phyloP scores from a whole-genome alignment of 345 rosid species.

The Aquilaria sinensis region DNA sequence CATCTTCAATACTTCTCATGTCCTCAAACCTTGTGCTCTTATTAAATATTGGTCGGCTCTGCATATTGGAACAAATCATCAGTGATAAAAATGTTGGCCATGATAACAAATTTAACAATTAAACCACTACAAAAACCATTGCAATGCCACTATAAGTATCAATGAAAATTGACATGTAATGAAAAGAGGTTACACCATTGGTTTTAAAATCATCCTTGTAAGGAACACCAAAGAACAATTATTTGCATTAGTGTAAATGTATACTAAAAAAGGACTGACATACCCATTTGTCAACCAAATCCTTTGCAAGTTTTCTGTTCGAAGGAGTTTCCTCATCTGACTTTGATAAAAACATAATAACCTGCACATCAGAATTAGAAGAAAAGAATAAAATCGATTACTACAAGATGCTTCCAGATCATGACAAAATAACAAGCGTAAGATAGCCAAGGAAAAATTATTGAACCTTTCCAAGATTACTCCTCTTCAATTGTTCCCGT shows the following conservation, averaged over 20 bases:
- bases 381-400: constrained; percentile 5
- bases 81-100: constrained; percentile 7
- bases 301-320: constrained; percentile 92
- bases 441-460: constrained; percentile 2
- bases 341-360: constrained; percentile 93
- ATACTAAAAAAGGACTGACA: not conserved
- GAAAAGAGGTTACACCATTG: not conserved
- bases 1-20: constrained; percentile 78
- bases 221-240: not conserved
- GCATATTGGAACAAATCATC: constrained; percentile 20
- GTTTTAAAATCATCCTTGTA: not conserved
- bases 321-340: constrained; percentile 95
- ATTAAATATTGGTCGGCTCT: constrained; percentile 97
- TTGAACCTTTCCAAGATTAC: constrained; percentile 96
- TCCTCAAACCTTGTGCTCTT: constrained; percentile 99
- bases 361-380: constrained; percentile 36
- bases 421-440: not conserved
- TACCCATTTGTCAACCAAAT: constrained; percentile 99
- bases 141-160: not conserved
- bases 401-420: constrained; percentile 10
- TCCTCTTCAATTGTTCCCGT: constrained; percentile 86
- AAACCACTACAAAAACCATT: not conserved
- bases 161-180: not conserved
- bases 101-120: not conserved
- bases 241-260: not conserved